A percentile compares a stretch with the other conserved stretches of the same genome.
phyloP scores from a whole-genome alignment of 2,329 filamentous ascomycete species.

The Acrodontium crateriforme region DNA sequence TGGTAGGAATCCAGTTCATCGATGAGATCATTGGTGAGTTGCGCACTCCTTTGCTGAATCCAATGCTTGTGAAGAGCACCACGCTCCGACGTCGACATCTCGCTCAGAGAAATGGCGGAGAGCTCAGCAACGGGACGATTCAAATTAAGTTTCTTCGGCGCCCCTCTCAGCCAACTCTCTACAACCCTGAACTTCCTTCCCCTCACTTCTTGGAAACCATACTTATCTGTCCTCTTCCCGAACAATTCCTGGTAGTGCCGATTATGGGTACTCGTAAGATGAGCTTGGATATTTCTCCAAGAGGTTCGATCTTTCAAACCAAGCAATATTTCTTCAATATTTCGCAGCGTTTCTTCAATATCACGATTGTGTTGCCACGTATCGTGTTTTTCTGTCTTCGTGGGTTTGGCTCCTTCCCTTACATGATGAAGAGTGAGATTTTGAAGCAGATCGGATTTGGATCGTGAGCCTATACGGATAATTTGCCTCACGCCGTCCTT shows the following conservation, averaged over 20 bases:
- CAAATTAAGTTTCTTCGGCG: neutral
- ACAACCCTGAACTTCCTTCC: constrained; percentile 1
- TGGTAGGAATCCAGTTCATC: constrained; percentile 7
- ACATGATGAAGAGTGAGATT: constrained; percentile 37
- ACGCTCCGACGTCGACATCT: constrained; percentile 5
- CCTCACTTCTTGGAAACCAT: constrained; percentile 8
- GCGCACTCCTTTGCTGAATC: too few species aligned
- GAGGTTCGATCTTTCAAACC: constrained; percentile 1
- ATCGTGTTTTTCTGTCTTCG: constrained; percentile 26
- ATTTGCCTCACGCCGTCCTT: constrained; percentile 35
- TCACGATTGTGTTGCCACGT: constrained; percentile 16
- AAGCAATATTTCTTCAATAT: constrained; percentile 9
- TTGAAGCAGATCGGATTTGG: constrained; percentile 40
- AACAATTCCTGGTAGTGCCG: constrained; percentile 10
- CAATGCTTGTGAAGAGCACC: constrained; percentile 3
- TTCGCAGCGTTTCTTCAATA: constrained; percentile 8
- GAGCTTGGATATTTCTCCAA: constrained; percentile 3
- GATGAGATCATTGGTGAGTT: constrained; percentile 5
- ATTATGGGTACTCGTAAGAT: constrained; percentile 9
- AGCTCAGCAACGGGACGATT: constrained; percentile 2
- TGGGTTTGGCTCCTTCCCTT: constrained; percentile 19
- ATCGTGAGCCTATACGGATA: constrained; percentile 48
- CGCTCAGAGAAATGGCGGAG: neutral
- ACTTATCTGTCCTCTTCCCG: constrained; percentile 15
- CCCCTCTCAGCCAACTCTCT: constrained; percentile 5